Evolutionary conservation across 306 rosid genomes (phyloP).

Genomic region (Trifolium fragiferum): DNA sequence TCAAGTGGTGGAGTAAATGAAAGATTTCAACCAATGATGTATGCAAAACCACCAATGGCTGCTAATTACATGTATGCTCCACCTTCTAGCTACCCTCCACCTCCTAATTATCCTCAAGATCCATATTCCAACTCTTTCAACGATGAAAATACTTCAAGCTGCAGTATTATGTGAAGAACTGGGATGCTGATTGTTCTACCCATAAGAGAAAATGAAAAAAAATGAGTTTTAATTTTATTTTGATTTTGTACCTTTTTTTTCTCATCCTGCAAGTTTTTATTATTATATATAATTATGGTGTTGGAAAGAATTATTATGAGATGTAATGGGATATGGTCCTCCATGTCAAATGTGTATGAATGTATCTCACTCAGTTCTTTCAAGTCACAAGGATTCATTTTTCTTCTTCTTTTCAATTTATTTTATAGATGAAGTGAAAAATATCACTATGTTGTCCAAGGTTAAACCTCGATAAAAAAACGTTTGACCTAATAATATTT

Average conservation of each 20-base stretch:
- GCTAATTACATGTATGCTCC: constrained; percentile 57
- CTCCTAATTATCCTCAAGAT: constrained; percentile 1
- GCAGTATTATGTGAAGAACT: constrained; percentile 68
- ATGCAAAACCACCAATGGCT: constrained; percentile 53
- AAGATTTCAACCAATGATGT: constrained; percentile 83
- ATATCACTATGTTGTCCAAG: too few relatives aligned
- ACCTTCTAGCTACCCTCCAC: constrained; percentile 46
- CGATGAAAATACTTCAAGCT: constrained; percentile 79
- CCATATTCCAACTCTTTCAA: constrained; percentile 56
- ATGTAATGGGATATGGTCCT: constrained; percentile 43
- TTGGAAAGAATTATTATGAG: constrained; percentile 38
- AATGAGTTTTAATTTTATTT: constrained; percentile 50
- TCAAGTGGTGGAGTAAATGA: constrained; percentile 53
- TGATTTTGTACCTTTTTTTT: constrained; percentile 32
- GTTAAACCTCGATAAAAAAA: too few relatives aligned
- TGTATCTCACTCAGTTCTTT: constrained; percentile 47
- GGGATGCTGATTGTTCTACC: neutral
- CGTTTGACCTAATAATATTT: too few relatives aligned
- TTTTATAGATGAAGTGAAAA: too few relatives aligned
- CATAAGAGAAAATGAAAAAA: constrained; percentile 31
- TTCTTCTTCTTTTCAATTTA: neutral
- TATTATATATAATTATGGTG: too few relatives aligned
- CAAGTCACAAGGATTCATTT: neutral
- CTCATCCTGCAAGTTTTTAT: constrained; percentile 41
- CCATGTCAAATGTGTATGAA: constrained; percentile 54